A percentile compares a stretch with the other conserved stretches of the same genome.
Evolutionary conservation across 1,284 basidiomycete species (phyloP).

Genomic region (Ustilago shanxiensis): DNA sequence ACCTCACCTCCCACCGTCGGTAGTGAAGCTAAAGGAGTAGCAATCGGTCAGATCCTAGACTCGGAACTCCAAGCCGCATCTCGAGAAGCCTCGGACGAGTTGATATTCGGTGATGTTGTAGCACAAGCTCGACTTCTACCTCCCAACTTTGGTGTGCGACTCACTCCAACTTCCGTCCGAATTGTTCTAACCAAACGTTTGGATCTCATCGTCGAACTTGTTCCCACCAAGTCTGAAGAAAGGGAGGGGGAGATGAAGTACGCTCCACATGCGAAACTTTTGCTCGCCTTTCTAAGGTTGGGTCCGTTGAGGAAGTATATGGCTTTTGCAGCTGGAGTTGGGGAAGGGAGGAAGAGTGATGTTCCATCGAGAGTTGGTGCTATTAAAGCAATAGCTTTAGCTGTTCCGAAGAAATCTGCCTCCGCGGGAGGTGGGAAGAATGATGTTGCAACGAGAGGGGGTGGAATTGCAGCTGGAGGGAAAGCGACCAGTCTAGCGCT

Average conservation of each 20-base stretch:
- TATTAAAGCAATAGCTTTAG: slow-evolving; percentile 25
- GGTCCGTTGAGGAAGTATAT: slow-evolving; percentile 40
- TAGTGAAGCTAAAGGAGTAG: background rate
- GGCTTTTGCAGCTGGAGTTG: slow-evolving; percentile 11
- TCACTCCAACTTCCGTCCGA: slow-evolving; percentile 40
- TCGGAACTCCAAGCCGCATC: slow-evolving; percentile 53
- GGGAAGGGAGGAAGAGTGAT: slow-evolving; percentile 18
- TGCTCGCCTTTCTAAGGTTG: slow-evolving; percentile 40
- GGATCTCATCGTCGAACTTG: slow-evolving; percentile 41
- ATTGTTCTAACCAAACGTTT: slow-evolving; percentile 44
- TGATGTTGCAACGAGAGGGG: background rate
- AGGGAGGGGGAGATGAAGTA: slow-evolving; percentile 15
- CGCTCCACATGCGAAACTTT: slow-evolving; percentile 24
- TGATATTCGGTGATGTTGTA: slow-evolving; percentile 56
- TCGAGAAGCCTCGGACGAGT: slow-evolving; percentile 53
- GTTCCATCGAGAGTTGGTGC: slow-evolving; percentile 9
- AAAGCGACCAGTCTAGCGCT: slow-evolving; percentile 19
- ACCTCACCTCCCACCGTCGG: background rate
- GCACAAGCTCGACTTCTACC: slow-evolving; percentile 49
- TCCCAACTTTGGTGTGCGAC: slow-evolving; percentile 36
- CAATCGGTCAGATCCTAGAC: slow-evolving; percentile 37
- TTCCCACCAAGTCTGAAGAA: slow-evolving; percentile 12
- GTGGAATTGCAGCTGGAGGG: slow-evolving; percentile 10
- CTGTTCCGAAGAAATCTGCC: slow-evolving; percentile 21
- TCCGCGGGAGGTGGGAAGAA: background rate